Conservation (phyloP, 2,329 filamentous ascomycete species). For the Neofusicoccum umdonicola region DNA sequence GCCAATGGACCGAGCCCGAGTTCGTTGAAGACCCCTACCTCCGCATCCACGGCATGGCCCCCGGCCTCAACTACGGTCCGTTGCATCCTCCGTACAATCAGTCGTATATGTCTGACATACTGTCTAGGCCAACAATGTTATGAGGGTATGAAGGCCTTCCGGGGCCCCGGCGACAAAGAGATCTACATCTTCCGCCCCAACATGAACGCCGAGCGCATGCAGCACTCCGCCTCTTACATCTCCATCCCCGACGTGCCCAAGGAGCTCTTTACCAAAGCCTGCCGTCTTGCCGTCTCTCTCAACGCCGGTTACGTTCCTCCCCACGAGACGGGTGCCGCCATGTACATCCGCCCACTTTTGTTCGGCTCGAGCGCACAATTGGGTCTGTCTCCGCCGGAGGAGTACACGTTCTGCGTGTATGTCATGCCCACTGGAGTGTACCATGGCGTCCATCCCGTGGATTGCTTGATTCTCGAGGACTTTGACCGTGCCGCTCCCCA, state of each 20-base stretch:
- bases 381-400: constrained; percentile 80
- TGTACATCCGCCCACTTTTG: constrained; percentile 88
- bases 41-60: constrained; percentile 90
- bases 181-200: constrained; percentile 88
- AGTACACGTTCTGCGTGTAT: constrained; percentile 88
- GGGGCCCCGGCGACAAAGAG: constrained; percentile 62
- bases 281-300: constrained; percentile 76
- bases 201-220: constrained; percentile 80
- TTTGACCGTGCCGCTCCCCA: constrained; percentile 93
- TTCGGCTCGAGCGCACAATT: constrained; percentile 87
- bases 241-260: constrained; percentile 79
- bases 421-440: constrained; percentile 92
- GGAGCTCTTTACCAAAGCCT: constrained; percentile 71
- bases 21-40: constrained; percentile 84
- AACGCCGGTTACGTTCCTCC: constrained; percentile 93
- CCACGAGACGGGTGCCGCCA: constrained; percentile 79
- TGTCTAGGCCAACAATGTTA: constrained; percentile 79
- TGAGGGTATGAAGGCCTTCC: constrained; percentile 97
- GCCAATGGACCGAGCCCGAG: constrained; percentile 72
- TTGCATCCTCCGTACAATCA: neutral
- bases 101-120: constrained; percentile 5
- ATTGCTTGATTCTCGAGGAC: constrained; percentile 82
- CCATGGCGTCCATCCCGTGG: constrained; percentile 85
- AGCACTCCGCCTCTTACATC: constrained; percentile 78
- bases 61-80: constrained; percentile 81